Evolutionary conservation across 352 stramenopile species (phyloP).

Genomic region (Phytophthora sansomeana): DNA sequence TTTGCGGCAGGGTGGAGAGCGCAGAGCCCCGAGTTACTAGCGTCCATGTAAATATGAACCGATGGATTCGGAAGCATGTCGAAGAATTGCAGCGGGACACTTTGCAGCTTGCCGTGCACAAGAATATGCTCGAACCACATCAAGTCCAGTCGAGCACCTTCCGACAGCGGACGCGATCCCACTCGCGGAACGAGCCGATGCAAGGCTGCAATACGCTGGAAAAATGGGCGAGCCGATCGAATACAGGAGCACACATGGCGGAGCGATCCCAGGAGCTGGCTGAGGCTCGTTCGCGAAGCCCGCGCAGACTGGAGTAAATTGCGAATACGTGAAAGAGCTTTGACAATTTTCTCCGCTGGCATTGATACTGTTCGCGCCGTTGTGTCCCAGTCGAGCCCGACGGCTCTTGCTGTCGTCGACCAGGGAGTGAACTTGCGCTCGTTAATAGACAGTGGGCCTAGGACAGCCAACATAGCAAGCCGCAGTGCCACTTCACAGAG

Average conservation of each 20-base stretch:
- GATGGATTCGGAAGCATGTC: neutral
- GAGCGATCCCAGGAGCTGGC: neutral
- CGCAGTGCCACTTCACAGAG: constrained; percentile 14
- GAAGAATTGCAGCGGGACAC: neutral
- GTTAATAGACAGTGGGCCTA: constrained; percentile 20
- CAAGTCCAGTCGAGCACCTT: neutral
- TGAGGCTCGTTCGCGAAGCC: neutral
- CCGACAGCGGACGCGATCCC: neutral
- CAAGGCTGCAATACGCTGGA: neutral
- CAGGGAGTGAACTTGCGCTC: constrained; percentile 23
- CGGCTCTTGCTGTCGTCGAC: neutral
- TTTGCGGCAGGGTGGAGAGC: neutral
- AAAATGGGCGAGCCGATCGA: neutral
- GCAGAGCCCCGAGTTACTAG: neutral
- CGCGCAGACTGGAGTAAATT: neutral
- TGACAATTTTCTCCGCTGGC: constrained; percentile 19
- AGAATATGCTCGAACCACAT: constrained; percentile 12
- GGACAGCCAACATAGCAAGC: constrained; percentile 18
- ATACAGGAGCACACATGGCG: constrained; percentile 9
- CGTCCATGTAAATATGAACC: constrained; percentile 10
- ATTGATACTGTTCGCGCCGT: constrained; percentile 10
- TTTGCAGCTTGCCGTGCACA: neutral
- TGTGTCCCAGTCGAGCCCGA: constrained; percentile 30
- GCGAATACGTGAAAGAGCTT: constrained; percentile 2
- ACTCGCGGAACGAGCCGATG: neutral